These are phyloP conservation scores for Papiliotrema fonsecae DNA, from an alignment of 1,284 basidiomycete genomes.

Conservation along the genomic window DNA sequence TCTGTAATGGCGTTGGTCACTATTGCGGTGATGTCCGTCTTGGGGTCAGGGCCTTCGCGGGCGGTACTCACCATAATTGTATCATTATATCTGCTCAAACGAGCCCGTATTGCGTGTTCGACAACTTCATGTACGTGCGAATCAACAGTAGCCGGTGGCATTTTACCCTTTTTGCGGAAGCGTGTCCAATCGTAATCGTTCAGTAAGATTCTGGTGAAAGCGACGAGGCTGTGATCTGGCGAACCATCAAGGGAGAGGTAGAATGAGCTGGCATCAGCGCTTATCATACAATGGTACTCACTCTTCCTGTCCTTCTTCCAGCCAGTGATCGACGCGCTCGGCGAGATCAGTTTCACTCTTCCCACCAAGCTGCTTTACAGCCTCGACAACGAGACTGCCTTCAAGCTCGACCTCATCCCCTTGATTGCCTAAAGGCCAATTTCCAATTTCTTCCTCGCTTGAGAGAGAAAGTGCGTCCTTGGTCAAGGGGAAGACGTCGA, in stretches of 20 bases:
- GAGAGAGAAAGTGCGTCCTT: conserved; percentile 30
- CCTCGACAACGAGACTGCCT: conserved; percentile 67
- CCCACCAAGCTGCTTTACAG: conserved; percentile 36
- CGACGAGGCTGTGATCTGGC: conserved; percentile 62
- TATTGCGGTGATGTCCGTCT: not conserved
- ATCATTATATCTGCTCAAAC: not conserved
- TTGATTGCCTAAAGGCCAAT: conserved; percentile 61
- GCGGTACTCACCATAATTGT: not conserved
- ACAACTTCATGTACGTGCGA: too few species aligned
- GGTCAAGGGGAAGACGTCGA: conserved; percentile 66
- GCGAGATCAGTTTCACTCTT: conserved; percentile 8
- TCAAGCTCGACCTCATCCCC: conserved; percentile 81
- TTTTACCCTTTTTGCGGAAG: conserved; percentile 62
- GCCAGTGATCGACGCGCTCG: conserved; percentile 76
- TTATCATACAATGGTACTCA: conserved; percentile 49
- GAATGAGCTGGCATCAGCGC: conserved; percentile 50
- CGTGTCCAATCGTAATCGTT: conserved; percentile 64
- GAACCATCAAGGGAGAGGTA: conserved; percentile 58
- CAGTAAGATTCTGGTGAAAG: conserved; percentile 66
- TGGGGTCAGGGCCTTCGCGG: not conserved
- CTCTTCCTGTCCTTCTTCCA: conserved; percentile 87
- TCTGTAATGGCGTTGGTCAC: not conserved
- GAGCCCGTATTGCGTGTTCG: too few species aligned
- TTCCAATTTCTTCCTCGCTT: conserved; percentile 16
- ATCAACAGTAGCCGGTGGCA: conserved; percentile 70